Evolutionary conservation across 495 filamentous ascomycete species (phyloP).

Genomic region (Penicillium argentinense): DNA sequence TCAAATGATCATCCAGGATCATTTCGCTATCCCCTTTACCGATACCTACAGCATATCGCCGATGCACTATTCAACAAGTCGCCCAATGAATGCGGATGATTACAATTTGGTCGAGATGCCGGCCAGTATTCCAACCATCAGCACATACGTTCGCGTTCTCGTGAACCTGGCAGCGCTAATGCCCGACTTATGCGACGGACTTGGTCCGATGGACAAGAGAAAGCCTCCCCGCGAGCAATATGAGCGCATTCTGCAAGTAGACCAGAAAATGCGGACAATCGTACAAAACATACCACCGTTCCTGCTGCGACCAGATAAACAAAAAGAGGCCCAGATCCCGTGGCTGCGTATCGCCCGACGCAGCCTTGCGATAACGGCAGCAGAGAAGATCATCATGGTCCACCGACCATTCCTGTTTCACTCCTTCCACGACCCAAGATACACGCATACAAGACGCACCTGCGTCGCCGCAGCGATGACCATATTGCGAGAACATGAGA

Average conservation of each 20-base stretch:
- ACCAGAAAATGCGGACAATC: slow-evolving; percentile 42
- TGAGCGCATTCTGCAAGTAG: slow-evolving; percentile 41
- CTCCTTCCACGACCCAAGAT: slow-evolving; percentile 42
- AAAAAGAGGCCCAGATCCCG: slow-evolving; percentile 34
- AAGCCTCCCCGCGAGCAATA: slow-evolving; percentile 37
- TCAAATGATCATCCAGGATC: slow-evolving; percentile 47
- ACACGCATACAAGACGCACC: slow-evolving; percentile 41
- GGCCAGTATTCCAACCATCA: slow-evolving; percentile 35
- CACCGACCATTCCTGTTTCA: slow-evolving; percentile 47
- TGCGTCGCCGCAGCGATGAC: slow-evolving; percentile 46
- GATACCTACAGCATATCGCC: slow-evolving; percentile 47
- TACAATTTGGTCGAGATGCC: slow-evolving; percentile 36
- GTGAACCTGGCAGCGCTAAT: slow-evolving; percentile 41
- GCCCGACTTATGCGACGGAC: slow-evolving; percentile 40
- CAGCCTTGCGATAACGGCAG: slow-evolving; percentile 42
- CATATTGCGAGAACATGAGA: slow-evolving; percentile 43
- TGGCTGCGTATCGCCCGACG: slow-evolving; percentile 42
- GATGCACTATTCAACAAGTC: slow-evolving; percentile 38
- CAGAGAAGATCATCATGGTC: slow-evolving; percentile 55
- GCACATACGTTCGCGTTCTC: slow-evolving; percentile 39
- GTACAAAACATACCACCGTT: slow-evolving; percentile 32
- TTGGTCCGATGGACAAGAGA: slow-evolving; percentile 30
- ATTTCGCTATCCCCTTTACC: slow-evolving; percentile 49
- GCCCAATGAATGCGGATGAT: slow-evolving; percentile 41
- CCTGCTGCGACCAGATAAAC: slow-evolving; percentile 23